phyloP scores from a whole-genome alignment of 108 stramenopile species.

The Cyclostephanos tholiformis region DNA sequence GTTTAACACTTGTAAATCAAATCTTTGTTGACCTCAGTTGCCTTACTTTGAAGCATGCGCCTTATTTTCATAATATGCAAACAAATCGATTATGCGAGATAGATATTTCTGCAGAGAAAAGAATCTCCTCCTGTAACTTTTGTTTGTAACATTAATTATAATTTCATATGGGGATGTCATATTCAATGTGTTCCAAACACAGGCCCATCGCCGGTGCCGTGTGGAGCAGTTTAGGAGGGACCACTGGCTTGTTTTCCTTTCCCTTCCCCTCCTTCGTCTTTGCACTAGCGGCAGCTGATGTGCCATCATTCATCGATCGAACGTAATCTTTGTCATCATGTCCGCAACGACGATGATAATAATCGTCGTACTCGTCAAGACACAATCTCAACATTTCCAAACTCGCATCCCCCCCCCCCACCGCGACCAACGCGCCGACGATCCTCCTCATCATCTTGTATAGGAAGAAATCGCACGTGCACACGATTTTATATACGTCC shows the following conservation, averaged over 20 bases:
- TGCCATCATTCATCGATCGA: background rate
- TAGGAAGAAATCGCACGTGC: conserved; percentile 37
- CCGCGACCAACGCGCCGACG: conserved; percentile 33
- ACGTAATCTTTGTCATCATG: background rate
- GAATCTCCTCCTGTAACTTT: no score
- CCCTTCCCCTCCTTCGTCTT: no score
- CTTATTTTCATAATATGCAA: no score
- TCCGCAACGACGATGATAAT: conserved; percentile 10
- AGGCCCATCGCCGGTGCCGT: conserved; percentile 41
- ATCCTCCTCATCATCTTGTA: conserved; percentile 50
- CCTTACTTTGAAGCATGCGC: no score
- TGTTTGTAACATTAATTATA: no score
- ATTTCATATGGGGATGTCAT: background rate
- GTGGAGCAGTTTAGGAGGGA: conserved; percentile 16
- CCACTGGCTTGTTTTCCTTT: background rate
- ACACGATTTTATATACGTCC: conserved; percentile 28
- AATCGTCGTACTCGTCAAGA: conserved; percentile 29
- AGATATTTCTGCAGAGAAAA: no score
- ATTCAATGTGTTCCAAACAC: conserved; percentile 42
- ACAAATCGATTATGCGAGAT: no score
- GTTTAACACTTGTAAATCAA: no score
- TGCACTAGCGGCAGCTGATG: no score
- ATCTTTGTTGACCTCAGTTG: no score
- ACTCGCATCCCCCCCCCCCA: conserved; percentile 22
- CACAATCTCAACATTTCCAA: conserved; percentile 13